Base-by-base conservation (phyloP, 1,284 basidiomycete species). In the Trametes sp. region DNA sequence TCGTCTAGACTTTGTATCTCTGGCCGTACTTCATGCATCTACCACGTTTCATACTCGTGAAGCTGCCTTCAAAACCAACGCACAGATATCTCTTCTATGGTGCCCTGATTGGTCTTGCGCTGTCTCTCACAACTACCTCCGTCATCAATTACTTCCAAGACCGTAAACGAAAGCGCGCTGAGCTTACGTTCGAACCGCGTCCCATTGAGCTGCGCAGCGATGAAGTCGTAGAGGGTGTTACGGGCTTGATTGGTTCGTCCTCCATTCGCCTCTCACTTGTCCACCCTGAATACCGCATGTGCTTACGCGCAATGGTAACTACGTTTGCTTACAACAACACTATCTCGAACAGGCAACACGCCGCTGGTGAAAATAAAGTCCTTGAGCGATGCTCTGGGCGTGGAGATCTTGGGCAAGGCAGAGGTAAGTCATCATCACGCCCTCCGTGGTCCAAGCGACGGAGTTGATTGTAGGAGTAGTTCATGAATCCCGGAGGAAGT, bases 381-480 rank as follows among this genome's bases (percentile, higher is more conserved):
- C 3, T 76, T 99, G 59, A 98, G 95, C 69, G 85, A 98, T 76
- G 88, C 91, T 0, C 83, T 98, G 0, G 96, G 96, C 8, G 92
- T 98, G 13, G 96, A 98, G 72, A 96, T 99, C 63, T 80, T 98
- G 13, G 96, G 94, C n/a, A 98, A 98, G 78, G 94, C 94, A 14
- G 95, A 98, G 82, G 93, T 94, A 65, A 8, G 19, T 42, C 16
- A 5, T 35, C 19, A 1, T 41, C 11, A n/a, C 23, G n/a, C 16
- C 5, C 1, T 5, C 26, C 13, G 19, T 16, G 4, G 11, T 6
- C 6, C 46, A 9, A 36, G 7, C 42, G 19, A 44, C 11, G 35
- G 50, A 55, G 29, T 41, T 65, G 2, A 61, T 42, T 28, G 33
- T 26, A 13, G 6, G 51, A 52, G 19, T 59, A 96, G 90, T 98